Base-by-base conservation (phyloP, 306 rosid genomes). In the Cyamopsis tetragonoloba region DNA sequence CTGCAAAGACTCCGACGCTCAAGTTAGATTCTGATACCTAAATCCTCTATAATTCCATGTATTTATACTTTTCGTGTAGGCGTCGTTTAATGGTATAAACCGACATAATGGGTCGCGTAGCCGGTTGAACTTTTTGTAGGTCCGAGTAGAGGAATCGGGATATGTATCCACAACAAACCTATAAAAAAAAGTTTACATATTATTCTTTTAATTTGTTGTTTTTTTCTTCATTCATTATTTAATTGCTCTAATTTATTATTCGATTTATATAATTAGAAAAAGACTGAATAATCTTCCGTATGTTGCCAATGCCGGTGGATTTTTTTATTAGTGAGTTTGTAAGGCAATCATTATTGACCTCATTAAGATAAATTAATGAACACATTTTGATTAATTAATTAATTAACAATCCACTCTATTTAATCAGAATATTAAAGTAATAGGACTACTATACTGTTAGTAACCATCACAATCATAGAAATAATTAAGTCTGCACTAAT, bases 381-480 rank as follows among this genome's bases (percentile, higher is more conserved):
- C 62, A 62, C 70, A 65, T 44, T 67, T 54, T 32, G n/a, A n/a
- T n/a, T n/a, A n/a, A n/a, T n/a, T n/a, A n/a, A n/a, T n/a, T n/a
- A 73, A 62, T 55, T 57, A 63, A 60, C 43, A 30, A 42, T 14
- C 66, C 43, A 46, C 35, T 73, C 2, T 41, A 51, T 61, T 46
- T 39, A 34, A 61, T 67, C n/a, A n/a, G n/a, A 73, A 35, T 57
- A 66, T 55, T 49, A 9, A 62, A 65, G 58, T 73, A 30, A 62
- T 70, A 63, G 51, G 62, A 10, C 50, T 35, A 35, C 59, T 19
- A 30, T 51, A 48, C 61, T 66, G 55, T 28, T 79, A 69, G 53
- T 60, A 74, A 75, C 74, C 70, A 56, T 79, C 80, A 48, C 73
- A 79, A 79, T 76, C 72, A 70, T 62, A 22, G 42, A 44, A 34